A percentile compares a stretch with the other conserved stretches of the same genome.
Conservation (phyloP, 805 yeast species). For the Candida ulmi region DNA sequence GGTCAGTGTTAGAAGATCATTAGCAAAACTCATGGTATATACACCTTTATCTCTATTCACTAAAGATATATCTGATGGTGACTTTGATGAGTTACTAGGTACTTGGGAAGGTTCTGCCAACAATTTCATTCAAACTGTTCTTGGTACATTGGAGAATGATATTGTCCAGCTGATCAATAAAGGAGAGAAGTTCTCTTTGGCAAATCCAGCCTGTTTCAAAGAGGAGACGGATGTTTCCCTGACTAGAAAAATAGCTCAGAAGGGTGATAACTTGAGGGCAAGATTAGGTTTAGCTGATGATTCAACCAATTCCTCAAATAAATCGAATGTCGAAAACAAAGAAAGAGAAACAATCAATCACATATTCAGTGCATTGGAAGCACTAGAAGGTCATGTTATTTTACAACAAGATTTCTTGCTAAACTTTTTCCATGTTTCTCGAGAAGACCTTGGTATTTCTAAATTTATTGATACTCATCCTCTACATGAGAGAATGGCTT, state of each 20-base stretch:
- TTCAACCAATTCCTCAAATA: background rate
- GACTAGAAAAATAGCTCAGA: conserved; percentile 2
- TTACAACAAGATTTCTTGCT: conserved; percentile 36
- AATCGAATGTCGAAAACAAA: background rate
- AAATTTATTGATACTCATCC: conserved; percentile 28
- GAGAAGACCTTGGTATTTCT: conserved; percentile 25
- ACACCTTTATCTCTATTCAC: conserved; percentile 51
- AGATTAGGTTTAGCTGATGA: conserved; percentile 14
- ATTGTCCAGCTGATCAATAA: conserved; percentile 16
- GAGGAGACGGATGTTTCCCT: background rate
- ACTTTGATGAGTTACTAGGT: conserved; percentile 38
- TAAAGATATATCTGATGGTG: conserved; percentile 46
- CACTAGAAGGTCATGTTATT: conserved; percentile 30
- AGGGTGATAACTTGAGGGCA: conserved; percentile 15
- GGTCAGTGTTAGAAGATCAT: conserved; percentile 10
- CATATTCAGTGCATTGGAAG: conserved; percentile 22
- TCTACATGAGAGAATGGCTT: conserved; percentile 24
- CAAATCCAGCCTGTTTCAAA: conserved; percentile 10
- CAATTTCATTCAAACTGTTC: conserved; percentile 28
- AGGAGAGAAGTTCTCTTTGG: conserved; percentile 15
- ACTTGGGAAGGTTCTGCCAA: conserved; percentile 33
- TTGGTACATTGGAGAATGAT: conserved; percentile 24
- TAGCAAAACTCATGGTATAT: conserved; percentile 37
- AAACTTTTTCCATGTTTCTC: conserved; percentile 35
- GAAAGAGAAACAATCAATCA: background rate